Conservation (phyloP, 768 basidiomycete species). For the Agaricus blazei region DNA sequence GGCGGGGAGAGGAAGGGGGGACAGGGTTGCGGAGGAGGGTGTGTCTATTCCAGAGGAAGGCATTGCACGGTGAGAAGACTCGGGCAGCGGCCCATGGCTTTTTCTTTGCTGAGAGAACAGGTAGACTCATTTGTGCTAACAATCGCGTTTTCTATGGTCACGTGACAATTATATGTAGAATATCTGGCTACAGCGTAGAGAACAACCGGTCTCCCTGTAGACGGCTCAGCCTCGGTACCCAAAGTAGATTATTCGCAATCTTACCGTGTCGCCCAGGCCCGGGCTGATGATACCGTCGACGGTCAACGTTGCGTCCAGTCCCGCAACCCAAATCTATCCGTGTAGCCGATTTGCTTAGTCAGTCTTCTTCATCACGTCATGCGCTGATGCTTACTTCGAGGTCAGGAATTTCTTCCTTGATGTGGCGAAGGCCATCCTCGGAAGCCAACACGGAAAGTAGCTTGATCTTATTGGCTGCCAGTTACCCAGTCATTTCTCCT, state of each 20-base stretch:
- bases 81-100: slow-evolving; percentile 15
- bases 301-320: slow-evolving; percentile 71
- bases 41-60: slow-evolving; percentile 32
- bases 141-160: slow-evolving; percentile 35
- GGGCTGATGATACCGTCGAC: slow-evolving; percentile 78
- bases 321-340: slow-evolving; percentile 79
- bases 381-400: slow-evolving; percentile 54
- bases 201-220: slow-evolving; percentile 85
- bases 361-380: slow-evolving; percentile 6
- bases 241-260: slow-evolving; percentile 22
- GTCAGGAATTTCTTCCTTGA: slow-evolving; percentile 65
- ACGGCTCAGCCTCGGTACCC: background rate
- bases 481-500: background rate
- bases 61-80: slow-evolving; percentile 13
- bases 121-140: slow-evolving; percentile 35
- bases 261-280: slow-evolving; percentile 84
- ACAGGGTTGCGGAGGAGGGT: slow-evolving; percentile 35
- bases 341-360: background rate
- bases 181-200: slow-evolving; percentile 43
- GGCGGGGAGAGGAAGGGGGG: slow-evolving; percentile 29
- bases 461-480: slow-evolving; percentile 65
- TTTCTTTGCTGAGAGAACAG: slow-evolving; percentile 10
- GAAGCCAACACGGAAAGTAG: slow-evolving; percentile 80
- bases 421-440: slow-evolving; percentile 60
- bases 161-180: slow-evolving; percentile 12